Percentiles rank a stretch among this genome's conserved stretches.
Conservation (phyloP, 345 rosid species). For the Eucalyptus pauciflora region DNA sequence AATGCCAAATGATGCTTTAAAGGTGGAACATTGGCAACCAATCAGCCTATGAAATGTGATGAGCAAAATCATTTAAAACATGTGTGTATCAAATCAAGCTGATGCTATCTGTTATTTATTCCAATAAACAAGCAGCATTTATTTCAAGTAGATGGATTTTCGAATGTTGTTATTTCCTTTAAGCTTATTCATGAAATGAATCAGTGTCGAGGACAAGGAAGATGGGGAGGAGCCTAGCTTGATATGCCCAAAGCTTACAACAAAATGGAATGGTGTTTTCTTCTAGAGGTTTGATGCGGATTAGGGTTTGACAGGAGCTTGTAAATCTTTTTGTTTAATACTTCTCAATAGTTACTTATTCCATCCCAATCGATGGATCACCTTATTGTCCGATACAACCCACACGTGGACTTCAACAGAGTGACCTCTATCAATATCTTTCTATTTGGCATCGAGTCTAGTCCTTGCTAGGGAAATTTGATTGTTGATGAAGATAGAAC, state of each 20-base stretch:
- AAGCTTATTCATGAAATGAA: too few relatives aligned
- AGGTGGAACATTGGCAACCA: neutral
- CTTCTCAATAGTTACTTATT: neutral
- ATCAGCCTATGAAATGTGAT: neutral
- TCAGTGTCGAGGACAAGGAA: neutral
- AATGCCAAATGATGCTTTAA: neutral
- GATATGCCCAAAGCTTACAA: neutral
- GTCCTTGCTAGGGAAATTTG: neutral
- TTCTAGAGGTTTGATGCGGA: neutral
- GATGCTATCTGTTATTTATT: neutral
- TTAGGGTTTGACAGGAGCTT: neutral
- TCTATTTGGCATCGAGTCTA: neutral
- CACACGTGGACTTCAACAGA: neutral
- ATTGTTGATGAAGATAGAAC: neutral
- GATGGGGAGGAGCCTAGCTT: neutral
- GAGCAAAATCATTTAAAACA: neutral
- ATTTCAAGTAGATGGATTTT: neutral
- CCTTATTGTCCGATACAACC: neutral
- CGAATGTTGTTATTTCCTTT: neutral
- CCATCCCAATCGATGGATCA: neutral
- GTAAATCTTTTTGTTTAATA: neutral
- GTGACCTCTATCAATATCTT: neutral
- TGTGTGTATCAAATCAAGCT: neutral
- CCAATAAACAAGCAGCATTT: neutral
- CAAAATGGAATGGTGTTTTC: neutral